Percentiles rank a stretch among this genome's conserved stretches.
These are phyloP conservation scores for Aspergillus cavernicola DNA, from an alignment of 495 filamentous ascomycete genomes.

Conservation along the genomic window DNA sequence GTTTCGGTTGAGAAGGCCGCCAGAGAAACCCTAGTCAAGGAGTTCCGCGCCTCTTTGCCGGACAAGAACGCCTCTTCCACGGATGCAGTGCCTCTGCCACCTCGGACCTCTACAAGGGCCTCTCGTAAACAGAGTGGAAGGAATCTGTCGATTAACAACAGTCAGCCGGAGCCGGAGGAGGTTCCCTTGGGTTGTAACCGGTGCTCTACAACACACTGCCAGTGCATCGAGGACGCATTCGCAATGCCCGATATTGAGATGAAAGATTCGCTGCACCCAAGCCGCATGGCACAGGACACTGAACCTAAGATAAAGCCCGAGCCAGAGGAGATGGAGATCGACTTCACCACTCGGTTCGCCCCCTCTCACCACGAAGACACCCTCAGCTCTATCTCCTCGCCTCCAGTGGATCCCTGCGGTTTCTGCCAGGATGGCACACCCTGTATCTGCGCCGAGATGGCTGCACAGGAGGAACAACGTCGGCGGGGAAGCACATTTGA, in stretches of 20 bases:
- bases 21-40: slow-evolving; percentile 40
- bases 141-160: slow-evolving; percentile 11
- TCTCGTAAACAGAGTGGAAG: slow-evolving; percentile 6
- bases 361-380: slow-evolving; percentile 38
- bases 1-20: slow-evolving; percentile 42
- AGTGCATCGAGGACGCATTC: slow-evolving; percentile 68
- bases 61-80: slow-evolving; percentile 21
- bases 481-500: slow-evolving; percentile 31
- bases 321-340: slow-evolving; percentile 65
- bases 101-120: slow-evolving; percentile 8
- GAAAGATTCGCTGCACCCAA: slow-evolving; percentile 25
- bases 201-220: slow-evolving; percentile 59
- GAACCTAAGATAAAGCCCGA: slow-evolving; percentile 47
- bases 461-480: slow-evolving; percentile 43
- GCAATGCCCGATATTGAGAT: slow-evolving; percentile 32
- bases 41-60: slow-evolving; percentile 35
- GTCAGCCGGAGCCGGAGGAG: slow-evolving; percentile 25
- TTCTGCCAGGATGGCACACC: slow-evolving; percentile 83
- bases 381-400: slow-evolving; percentile 32
- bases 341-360: slow-evolving; percentile 67
- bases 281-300: slow-evolving; percentile 20
- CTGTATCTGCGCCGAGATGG: slow-evolving; percentile 78
- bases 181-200: slow-evolving; percentile 57
- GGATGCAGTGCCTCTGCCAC: slow-evolving; percentile 31
- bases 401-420: slow-evolving; percentile 67